These are phyloP conservation scores for Apiotrichum gamsii DNA, from an alignment of 1,284 basidiomycete species.

Conservation along the genomic window DNA sequence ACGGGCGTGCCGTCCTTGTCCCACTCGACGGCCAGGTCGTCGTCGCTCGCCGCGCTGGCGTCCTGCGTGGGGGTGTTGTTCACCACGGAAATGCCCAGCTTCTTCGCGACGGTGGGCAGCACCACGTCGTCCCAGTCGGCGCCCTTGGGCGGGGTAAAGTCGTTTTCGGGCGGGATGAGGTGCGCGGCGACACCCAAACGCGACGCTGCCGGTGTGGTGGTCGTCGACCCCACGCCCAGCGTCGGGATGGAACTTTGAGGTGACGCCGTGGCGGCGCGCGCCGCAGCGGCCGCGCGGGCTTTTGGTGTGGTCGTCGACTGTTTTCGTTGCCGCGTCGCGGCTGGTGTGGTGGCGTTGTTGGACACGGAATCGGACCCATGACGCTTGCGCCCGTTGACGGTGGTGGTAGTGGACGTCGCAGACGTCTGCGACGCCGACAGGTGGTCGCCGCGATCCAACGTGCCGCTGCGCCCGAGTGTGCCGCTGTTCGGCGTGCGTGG, in stretches of 20 bases:
- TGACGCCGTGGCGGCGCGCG: too few species aligned
- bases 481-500: too few species aligned
- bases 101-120: conserved; percentile 69
- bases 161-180: conserved; percentile 37
- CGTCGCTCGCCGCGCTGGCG: conserved; percentile 17
- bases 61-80: too few species aligned
- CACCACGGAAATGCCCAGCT: conserved; percentile 54
- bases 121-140: conserved; percentile 52
- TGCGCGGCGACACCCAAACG: conserved; percentile 37
- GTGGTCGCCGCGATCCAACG: not conserved
- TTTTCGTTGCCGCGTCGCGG: not conserved
- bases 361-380: conserved; percentile 2
- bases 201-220: not conserved
- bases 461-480: not conserved
- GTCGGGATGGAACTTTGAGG: not conserved
- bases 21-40: conserved; percentile 44
- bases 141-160: conserved; percentile 43
- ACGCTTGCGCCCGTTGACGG: conserved; percentile 2
- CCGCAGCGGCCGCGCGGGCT: not conserved
- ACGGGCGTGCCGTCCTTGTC: conserved; percentile 40
- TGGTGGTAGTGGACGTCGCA: not conserved
- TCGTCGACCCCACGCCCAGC: not conserved
- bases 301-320: not conserved
- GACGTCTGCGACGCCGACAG: not conserved
- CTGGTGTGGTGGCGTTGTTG: not conserved